phyloP scores from a whole-genome alignment of 495 filamentous ascomycete genomes.

The Penicillium salamii region DNA sequence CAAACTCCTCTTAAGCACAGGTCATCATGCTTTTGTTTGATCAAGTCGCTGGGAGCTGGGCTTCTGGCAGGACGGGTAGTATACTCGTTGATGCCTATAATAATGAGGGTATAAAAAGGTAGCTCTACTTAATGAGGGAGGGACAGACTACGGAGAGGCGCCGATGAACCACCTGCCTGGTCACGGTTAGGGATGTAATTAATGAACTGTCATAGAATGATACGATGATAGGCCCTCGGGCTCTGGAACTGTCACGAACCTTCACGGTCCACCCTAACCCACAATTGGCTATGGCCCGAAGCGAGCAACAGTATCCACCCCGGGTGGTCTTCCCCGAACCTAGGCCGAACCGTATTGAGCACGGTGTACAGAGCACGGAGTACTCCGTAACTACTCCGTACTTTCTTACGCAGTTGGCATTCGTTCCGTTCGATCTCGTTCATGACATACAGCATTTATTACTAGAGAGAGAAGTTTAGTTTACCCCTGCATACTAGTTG shows the following conservation, averaged over 20 bases:
- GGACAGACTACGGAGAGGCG: no score
- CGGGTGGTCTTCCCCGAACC: not conserved
- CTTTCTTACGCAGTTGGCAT: no score
- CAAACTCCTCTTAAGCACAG: conserved; percentile 3
- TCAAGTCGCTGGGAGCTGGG: not conserved
- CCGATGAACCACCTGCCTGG: not conserved
- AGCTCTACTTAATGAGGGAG: no score
- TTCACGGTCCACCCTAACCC: not conserved
- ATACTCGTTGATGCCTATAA: no score
- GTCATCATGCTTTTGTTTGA: not conserved
- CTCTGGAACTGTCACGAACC: no score
- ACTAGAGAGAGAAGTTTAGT: not conserved
- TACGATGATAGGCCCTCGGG: not conserved
- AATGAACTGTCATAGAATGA: not conserved
- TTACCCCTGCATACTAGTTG: not conserved
- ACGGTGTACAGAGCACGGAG: no score
- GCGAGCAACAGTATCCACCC: not conserved
- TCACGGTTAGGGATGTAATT: not conserved
- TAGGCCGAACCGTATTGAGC: not conserved
- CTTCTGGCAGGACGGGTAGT: no score
- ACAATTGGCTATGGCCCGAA: not conserved
- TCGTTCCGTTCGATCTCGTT: no score
- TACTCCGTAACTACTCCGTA: no score
- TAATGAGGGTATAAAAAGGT: no score
- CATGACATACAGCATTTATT: no score